Percentiles rank a stretch among this genome's conserved stretches.
phyloP scores from a whole-genome alignment of 805 yeast genomes.

The Wickerhamiella domercqiae region DNA sequence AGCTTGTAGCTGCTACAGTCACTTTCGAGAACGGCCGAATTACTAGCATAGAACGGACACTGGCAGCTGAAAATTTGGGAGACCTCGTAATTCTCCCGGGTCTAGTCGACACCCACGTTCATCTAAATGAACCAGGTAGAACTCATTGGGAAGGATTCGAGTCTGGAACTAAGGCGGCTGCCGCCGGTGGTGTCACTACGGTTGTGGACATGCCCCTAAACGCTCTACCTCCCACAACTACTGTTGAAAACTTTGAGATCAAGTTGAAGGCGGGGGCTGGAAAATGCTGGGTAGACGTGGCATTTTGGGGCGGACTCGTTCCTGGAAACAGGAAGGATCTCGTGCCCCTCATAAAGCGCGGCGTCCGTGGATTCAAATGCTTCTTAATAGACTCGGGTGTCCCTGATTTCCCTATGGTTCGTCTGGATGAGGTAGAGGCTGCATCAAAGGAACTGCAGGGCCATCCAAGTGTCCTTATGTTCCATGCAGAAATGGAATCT shows the following conservation, averaged over 20 bases:
- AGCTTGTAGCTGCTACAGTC: conserved; percentile 19
- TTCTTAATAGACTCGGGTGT: conserved; percentile 88
- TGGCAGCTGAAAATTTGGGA: conserved; percentile 33
- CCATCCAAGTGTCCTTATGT: conserved; percentile 61
- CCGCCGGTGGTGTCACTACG: conserved; percentile 92
- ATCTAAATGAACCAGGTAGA: conserved; percentile 88
- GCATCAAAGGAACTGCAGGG: conserved; percentile 54
- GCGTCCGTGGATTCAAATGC: conserved; percentile 90
- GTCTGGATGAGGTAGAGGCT: conserved; percentile 40
- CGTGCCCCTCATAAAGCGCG: conserved; percentile 61
- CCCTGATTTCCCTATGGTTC: conserved; percentile 80
- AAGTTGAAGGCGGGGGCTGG: conserved; percentile 66
- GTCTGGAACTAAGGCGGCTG: conserved; percentile 88
- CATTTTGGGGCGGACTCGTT: conserved; percentile 91
- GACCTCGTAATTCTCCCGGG: conserved; percentile 77
- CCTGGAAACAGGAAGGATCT: conserved; percentile 62
- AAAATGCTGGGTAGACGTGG: conserved; percentile 85
- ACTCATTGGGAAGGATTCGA: conserved; percentile 98
- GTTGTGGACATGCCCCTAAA: conserved; percentile 93
- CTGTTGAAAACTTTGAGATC: conserved; percentile 53
- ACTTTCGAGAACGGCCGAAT: conserved; percentile 39
- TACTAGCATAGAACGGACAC: conserved; percentile 23
- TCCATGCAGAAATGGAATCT: conserved; percentile 78
- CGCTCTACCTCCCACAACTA: conserved; percentile 93
- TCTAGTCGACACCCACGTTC: conserved; percentile 86